Evolutionary conservation across 1,139 yeast genomes (phyloP), one percentile per base, ranked within the genome.

Genomic region (Scheffersomyces parashehatae): DNA sequence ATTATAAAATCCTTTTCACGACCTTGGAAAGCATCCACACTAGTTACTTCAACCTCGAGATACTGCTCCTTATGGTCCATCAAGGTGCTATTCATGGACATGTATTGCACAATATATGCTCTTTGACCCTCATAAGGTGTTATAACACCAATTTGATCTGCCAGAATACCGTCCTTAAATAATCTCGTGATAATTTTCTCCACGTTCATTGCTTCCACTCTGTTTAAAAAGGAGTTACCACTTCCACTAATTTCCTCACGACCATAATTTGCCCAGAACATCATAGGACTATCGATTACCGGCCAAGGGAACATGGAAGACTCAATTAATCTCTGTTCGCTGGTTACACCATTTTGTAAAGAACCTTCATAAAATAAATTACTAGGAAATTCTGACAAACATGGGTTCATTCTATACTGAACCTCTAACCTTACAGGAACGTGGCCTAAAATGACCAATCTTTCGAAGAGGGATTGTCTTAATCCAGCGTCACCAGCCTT

Each of bases 111-210:
- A 46, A 90, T 72, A 59, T 85, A 90, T 0, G 95, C 88, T 51
- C 97, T 73, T 67, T 91, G 98, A 29, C 97, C 97, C 63, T 89
- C 96, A 64, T 91, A 91, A 0, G 98, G 97, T 3, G 98, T 90
- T 43, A 91, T 84, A 32, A 91, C 86, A 60, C 97, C 97, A 59
- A 91, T 90, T 60, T 89, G 95, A 13, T 77, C 77, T 0, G 97
- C 90, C 41, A 70, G 65, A 10, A 90, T 80, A n/a, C 96, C 96
- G 54, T 88, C 91, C 51, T 75, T 79, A 63, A 89, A 86, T 44
- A 90, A 71, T 49, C 79, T 73, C 1, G 93, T 82, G 34, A 91
- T 83, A 29, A 87, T 73, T 60, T 86, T 84, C 63, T 89, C 97
- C 54, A 90, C 88, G 58, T 86, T 88, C 83, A 87, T 83, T 1